Base-by-base conservation (phyloP, 331 rosid species). In the Spiraea crenata region DNA sequence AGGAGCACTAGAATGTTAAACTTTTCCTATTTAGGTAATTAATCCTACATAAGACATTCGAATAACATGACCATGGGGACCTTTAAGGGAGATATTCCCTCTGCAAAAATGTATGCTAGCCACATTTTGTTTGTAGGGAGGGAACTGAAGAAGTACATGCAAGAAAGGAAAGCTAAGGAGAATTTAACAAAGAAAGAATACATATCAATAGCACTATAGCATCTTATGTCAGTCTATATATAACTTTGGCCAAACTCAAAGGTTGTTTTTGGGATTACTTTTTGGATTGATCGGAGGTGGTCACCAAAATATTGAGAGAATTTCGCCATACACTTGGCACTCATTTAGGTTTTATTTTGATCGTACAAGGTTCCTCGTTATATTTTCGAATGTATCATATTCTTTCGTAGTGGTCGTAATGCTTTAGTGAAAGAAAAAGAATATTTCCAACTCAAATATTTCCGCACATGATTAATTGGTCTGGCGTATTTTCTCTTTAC, bases 291-390 rank as follows among this genome's bases (percentile, higher is more conserved):
- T 25, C 2, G 31, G 31, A 25, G 31, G 31, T 25, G 31, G 31
- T 25, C 31, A 15, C 5, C 6, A 48, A 47, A 4, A 4, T 5
- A 49, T 1, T 0, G 19, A 15, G 19, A 49, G 7, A 49, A 49
- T 49, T 49, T 6, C 6, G 55, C 7, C 51, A n/a, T n/a, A n/a
- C 71, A 64, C 72, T 44, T 74, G 77, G 45, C 77, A 44, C 67
- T 55, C 57, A 11, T 52, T 39, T 57, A 25, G 31, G 31, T 25
- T 25, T 50, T 14, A 20, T 70, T 71, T 2, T 15, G 55, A 1
- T 15, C 55, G 61, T 76, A 69, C 72, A 63, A 69, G 75, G 71
- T 76, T 59, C 58, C 35, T 44, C 41, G 38, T 16, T 51, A 8
- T 45, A 8, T 45, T 61, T 51, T 14, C 11, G 54, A 40, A 38